phyloP scores from a whole-genome alignment of 2,329 filamentous ascomycete species.

The Penicillium sp. region DNA sequence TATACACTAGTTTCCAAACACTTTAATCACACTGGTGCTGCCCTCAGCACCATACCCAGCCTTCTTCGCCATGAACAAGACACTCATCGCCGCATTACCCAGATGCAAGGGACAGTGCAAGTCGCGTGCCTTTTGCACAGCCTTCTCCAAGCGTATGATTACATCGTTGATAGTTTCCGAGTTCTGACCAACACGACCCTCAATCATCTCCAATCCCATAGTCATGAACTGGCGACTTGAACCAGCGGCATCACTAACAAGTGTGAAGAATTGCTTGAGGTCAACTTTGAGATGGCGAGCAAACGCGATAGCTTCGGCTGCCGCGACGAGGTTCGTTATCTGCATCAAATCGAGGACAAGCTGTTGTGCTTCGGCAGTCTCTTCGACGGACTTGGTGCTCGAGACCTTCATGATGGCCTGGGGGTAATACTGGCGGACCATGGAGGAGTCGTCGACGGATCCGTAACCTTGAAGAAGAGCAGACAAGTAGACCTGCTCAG shows the following conservation, averaged over 20 bases:
- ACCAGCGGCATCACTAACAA: constrained; percentile 50
- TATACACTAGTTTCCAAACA: constrained; percentile 26
- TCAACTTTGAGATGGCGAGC: constrained; percentile 47
- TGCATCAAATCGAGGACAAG: constrained; percentile 45
- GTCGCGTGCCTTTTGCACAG: constrained; percentile 44
- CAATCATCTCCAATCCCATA: constrained; percentile 38
- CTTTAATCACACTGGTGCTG: constrained; percentile 33
- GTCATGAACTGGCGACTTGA: constrained; percentile 46
- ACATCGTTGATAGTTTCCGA: constrained; percentile 40
- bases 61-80: constrained; percentile 33
- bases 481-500: constrained; percentile 64
- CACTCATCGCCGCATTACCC: constrained; percentile 37
- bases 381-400: constrained; percentile 31
- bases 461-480: constrained; percentile 59
- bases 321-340: constrained; percentile 50
- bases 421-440: constrained; percentile 54
- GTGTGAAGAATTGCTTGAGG: constrained; percentile 45
- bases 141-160: constrained; percentile 38
- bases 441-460: constrained; percentile 54
- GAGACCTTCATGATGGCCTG: constrained; percentile 42
- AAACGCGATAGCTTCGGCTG: constrained; percentile 50
- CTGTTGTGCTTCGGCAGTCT: constrained; percentile 36
- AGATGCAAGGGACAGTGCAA: constrained; percentile 39
- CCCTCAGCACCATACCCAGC: constrained; percentile 31
- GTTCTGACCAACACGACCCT: constrained; percentile 25